Evolutionary conservation across 805 yeast species (phyloP), one percentile per base, ranked within the genome.

Genomic region (Teunomyces lycoperdinae): DNA sequence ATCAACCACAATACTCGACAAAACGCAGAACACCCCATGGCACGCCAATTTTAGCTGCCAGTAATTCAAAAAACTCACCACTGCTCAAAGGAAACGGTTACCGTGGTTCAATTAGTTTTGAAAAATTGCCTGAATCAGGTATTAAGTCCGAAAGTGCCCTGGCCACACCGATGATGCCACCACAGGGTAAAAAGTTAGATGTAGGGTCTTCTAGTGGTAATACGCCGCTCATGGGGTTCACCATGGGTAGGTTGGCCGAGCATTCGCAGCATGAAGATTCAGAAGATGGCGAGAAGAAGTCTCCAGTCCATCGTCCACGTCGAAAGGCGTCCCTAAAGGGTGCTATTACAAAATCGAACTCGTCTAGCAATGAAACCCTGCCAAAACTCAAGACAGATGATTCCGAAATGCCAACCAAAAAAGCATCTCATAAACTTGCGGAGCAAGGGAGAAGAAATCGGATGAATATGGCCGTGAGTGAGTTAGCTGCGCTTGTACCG

Each of bases 381-480:
- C 53, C 54, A 11, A 46, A 36, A 11, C 17, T 47, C 6, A 30
- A 33, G 16, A 29, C 20, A 3, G 13, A 13, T 7, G 44, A 33
- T 10, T 26, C 51, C 4, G 60, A 68, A 35, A 65, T 71, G 46
- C 78, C 80, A 2, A 74, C 78, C 27, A 85, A 86, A 62, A 83
- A 85, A 57, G 80, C 85, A 2, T 80, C 81, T 36, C 99, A 92
- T 66, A 91, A 92, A 63, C 77, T 89, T 11, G 98, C 99, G 0
- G 99, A 92, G 67, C 97, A 94, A 66, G 98, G 96, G 11, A 77
- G 99, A 45, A 79, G 99, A 57, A 91, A 92, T 64, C 76, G 99
- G 52, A 86, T 92, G 84, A 94, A 94, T 64, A 70, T 74, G 47
- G 98, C 97, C 0, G 83, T 92, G 28, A 81, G 81, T 39, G 96